Conservation (phyloP, 2,329 filamentous ascomycete genomes). For the Endocalyx cinctus region DNA sequence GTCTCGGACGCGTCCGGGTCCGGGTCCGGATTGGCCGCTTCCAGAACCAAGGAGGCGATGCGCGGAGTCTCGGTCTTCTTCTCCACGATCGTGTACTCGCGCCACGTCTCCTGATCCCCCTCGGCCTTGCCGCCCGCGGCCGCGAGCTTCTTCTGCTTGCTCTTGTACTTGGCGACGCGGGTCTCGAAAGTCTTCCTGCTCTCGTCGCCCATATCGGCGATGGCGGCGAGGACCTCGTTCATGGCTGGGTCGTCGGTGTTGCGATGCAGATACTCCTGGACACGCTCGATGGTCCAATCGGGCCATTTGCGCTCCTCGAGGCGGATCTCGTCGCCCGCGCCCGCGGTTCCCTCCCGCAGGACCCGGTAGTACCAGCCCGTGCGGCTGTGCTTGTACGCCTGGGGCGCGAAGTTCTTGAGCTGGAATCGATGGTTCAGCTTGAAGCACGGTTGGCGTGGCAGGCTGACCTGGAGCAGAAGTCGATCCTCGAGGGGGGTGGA, state of each 20-base stretch:
- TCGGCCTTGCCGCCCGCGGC: conserved; percentile 14
- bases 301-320: conserved; percentile 53
- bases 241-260: conserved; percentile 46
- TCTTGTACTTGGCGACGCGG: conserved; percentile 44
- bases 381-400: conserved; percentile 50
- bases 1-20: conserved; percentile 23
- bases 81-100: conserved; percentile 42
- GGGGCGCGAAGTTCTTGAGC: conserved; percentile 56
- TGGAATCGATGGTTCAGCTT: conserved; percentile 66
- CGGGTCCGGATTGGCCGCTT: conserved; percentile 20
- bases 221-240: conserved; percentile 46
- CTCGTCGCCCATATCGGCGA: conserved; percentile 47
- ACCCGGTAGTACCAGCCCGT: conserved; percentile 66
- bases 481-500: conserved; percentile 4
- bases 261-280: conserved; percentile 60
- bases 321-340: conserved; percentile 51
- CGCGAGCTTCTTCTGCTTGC: conserved; percentile 21
- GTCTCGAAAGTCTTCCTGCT: conserved; percentile 42
- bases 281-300: conserved; percentile 56
- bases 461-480: conserved; percentile 53
- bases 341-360: conserved; percentile 48
- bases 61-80: conserved; percentile 47
- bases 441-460: conserved; percentile 62
- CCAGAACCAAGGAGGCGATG: conserved; percentile 48
- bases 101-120: conserved; percentile 32